Conservation (phyloP, 768 basidiomycete species). For the Termitomyces sp. region DNA sequence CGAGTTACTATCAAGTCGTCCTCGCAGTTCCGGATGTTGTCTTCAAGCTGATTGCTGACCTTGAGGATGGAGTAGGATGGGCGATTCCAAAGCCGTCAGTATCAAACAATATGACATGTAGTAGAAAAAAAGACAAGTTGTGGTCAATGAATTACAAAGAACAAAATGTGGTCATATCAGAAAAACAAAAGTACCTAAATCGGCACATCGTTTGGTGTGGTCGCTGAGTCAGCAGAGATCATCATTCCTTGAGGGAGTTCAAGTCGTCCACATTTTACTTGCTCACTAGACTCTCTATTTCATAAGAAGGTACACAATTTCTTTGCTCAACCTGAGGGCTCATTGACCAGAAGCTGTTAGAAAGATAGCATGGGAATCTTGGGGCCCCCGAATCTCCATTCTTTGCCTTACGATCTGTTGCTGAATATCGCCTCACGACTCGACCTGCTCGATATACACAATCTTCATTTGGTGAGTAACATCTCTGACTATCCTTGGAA, state of each 20-base stretch:
- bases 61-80: not conserved
- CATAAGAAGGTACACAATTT: not conserved
- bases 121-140: not conserved
- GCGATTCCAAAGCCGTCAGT: not conserved
- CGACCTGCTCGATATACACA: constrained; percentile 55
- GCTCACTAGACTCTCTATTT: too few species aligned
- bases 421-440: constrained; percentile 65
- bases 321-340: too few species aligned
- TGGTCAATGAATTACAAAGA: not conserved
- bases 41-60: not conserved
- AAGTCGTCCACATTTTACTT: not conserved
- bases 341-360: not conserved
- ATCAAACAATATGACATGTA: not conserved
- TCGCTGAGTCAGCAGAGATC: constrained; percentile 2
- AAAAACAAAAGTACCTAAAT: too few species aligned
- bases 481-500: not conserved
- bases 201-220: too few species aligned
- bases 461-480: constrained; percentile 56
- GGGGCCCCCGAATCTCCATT: constrained; percentile 22
- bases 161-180: too few species aligned
- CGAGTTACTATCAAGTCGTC: not conserved
- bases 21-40: not conserved
- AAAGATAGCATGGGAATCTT: constrained; percentile 4
- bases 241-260: not conserved
- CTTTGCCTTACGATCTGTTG: constrained; percentile 67